Base-by-base conservation (phyloP, 352 stramenopile genomes). In the Globisporangium parvum region DNA sequence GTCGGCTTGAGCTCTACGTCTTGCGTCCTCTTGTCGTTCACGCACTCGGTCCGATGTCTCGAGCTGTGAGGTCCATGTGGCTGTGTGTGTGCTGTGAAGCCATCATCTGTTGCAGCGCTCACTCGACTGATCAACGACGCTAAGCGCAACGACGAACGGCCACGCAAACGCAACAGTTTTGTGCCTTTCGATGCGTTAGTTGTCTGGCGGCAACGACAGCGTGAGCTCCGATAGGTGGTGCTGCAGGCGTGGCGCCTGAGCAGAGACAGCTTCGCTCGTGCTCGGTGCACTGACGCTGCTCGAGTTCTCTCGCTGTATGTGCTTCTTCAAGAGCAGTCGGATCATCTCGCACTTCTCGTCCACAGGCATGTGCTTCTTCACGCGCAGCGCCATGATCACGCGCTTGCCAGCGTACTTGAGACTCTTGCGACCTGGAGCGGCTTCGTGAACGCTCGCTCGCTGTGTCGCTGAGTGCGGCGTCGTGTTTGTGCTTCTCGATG, bases 301-400 rank as follows among this genome's bases (percentile, higher is more conserved):
- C 44, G 37, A 41, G 15, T n/a, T 24, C 1, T 39, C 52, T 20
- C 14, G 56, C 21, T 62, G 56, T 28, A 62, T 62, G 59, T 81
- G 49, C 21, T 77, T 77, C 6, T 55, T 23, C 2, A 90, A 59
- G 41, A 85, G 35, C n/a, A 80, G 44, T 0, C 71, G 77, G 49
- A 90, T 90, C 55, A 88, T 60, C 20, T 87, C 55, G 23, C 70
- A 55, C 46, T 88, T 90, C 17, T 87, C 77, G 14, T 71, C 55
- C 18, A 68, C 57, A 0, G 65, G 59, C 46, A 90, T 65, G 2
- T 47, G 50, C 20, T 70, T 73, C 39, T 85, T 87, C 11, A 85
- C 73, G 9, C 79, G 77, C 24, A 90, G 55, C 28, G 62, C 60
- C 73, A 87, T 87, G 65, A 88, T 87, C 47, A 90, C 73, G 17